A percentile compares a stretch with the other conserved stretches of the same genome.
Conservation (phyloP, 257 asterid species). For the Solanum bulbocastanum region DNA sequence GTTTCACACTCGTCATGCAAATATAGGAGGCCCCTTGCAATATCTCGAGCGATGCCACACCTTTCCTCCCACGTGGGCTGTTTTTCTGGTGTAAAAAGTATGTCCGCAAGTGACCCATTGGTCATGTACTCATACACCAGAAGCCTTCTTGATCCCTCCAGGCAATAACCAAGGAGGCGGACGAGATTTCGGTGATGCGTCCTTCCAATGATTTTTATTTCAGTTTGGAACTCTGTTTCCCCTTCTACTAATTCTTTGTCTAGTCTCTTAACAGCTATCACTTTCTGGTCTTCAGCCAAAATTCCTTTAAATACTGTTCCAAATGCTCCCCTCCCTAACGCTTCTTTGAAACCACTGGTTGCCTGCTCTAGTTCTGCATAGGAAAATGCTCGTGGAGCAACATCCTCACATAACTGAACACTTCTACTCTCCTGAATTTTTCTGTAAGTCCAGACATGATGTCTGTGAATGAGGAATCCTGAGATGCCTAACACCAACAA, state of each 20-base stretch:
- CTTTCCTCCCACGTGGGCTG: slow-evolving; percentile 29
- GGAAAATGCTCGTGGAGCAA: slow-evolving; percentile 20
- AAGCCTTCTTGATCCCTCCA: slow-evolving; percentile 28
- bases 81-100: slow-evolving; percentile 12
- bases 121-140: slow-evolving; percentile 46
- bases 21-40: slow-evolving; percentile 45
- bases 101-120: slow-evolving; percentile 38
- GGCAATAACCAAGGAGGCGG: slow-evolving; percentile 40
- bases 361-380: slow-evolving; percentile 18
- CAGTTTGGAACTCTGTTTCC: slow-evolving; percentile 40
- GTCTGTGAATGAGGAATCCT: background rate
- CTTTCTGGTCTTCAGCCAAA: background rate
- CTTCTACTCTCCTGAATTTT: background rate
- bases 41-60: slow-evolving; percentile 18
- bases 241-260: slow-evolving; percentile 25
- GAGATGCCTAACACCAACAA: slow-evolving; percentile 14
- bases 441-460: background rate
- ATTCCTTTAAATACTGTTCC: slow-evolving; percentile 39
- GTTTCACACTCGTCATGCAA: slow-evolving; percentile 51
- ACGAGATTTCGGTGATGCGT: slow-evolving; percentile 50
- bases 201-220: slow-evolving; percentile 36
- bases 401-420: slow-evolving; percentile 10
- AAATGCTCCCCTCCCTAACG: slow-evolving; percentile 38
- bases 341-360: slow-evolving; percentile 31
- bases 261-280: slow-evolving; percentile 37